Evolutionary conservation across 352 stramenopile species (phyloP).

Genomic region (Phytopythium litorale): DNA sequence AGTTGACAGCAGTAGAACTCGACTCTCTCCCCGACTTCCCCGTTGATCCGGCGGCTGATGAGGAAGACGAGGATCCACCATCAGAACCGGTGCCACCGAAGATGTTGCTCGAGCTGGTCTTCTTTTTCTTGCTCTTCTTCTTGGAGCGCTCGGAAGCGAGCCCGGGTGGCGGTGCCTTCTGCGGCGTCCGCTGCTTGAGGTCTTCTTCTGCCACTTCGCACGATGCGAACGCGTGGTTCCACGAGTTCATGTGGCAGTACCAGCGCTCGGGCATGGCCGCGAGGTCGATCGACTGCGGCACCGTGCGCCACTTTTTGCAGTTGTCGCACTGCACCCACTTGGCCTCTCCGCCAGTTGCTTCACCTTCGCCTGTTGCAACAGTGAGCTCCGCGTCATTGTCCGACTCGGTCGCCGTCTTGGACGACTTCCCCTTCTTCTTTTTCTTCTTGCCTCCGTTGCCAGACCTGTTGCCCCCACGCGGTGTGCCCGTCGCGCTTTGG

Average conservation of each 20-base stretch:
- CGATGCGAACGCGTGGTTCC: constrained; percentile 79
- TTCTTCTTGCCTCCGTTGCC: constrained; percentile 30
- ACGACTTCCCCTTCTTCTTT: constrained; percentile 57
- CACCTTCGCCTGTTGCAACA: constrained; percentile 14
- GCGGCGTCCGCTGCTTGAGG: constrained; percentile 22
- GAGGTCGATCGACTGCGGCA: constrained; percentile 87
- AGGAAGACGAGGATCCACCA: constrained; percentile 32
- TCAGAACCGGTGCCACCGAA: constrained; percentile 15
- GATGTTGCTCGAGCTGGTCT: constrained; percentile 23
- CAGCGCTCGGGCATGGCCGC: constrained; percentile 92
- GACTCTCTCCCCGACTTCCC: neutral
- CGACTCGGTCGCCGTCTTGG: constrained; percentile 15
- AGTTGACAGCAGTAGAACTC: neutral
- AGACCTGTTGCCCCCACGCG: constrained; percentile 2
- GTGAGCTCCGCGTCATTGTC: constrained; percentile 12
- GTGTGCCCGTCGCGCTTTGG: constrained; percentile 6
- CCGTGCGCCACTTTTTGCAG: constrained; percentile 95
- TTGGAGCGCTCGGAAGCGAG: constrained; percentile 15
- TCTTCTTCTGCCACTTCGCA: constrained; percentile 91
- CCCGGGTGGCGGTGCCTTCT: neutral
- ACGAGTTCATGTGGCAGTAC: constrained; percentile 96
- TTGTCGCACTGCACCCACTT: constrained; percentile 96
- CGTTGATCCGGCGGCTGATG: constrained; percentile 20
- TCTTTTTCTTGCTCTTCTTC: constrained; percentile 28
- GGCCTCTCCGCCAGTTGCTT: constrained; percentile 41